Evolutionary conservation across 225 moss, liverwort and hornwort species (phyloP), one percentile per base, ranked within the genome.

Genomic region (Polytrichum commune): DNA sequence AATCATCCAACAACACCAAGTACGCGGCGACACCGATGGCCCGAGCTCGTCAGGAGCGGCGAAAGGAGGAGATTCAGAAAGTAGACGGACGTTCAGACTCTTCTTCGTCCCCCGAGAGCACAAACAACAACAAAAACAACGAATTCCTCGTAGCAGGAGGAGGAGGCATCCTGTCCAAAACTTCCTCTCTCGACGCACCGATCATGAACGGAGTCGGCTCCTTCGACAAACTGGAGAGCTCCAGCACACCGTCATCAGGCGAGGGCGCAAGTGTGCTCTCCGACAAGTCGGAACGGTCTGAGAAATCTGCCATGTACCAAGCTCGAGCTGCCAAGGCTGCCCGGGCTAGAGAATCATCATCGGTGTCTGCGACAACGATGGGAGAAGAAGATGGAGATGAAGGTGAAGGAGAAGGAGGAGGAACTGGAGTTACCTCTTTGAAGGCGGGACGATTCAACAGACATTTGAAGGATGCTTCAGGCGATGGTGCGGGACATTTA

Each of bases 401-500:
- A 46, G 46, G 46, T 13, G 38, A 13, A 46, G 25, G 8, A 7
- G 24, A 1, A 61, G 29, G 70, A 19, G 61, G 73, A 58, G 67
- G 63, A 2, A 56, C 63, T 38, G 64, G 10, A 10, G 30, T 6
- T 5, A 7, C 23, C 60, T 69, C 53, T 55, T 10, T 27, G 19
- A 60, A 60, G 30, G 38, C 33, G 6, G 69, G 55, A 62, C 54
- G 29, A 76, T 77, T 0, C 74, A 82, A 0, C 24, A 29, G 1
- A 69, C 33, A 5, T 2, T 27, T 27, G 29, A 29, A 60, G 30
- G 66, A 30, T 20, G 29, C 4, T 19, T 6, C 16, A 66, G 53
- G 53, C 5, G 53, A 13, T 16, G 60, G 73, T 13, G 66, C 76
- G 1, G 75, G 81, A 9, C 90, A 92, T 4, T 62, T 93, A 3